phyloP scores from a whole-genome alignment of 768 basidiomycete genomes.

The Rhodotorula graminis region DNA sequence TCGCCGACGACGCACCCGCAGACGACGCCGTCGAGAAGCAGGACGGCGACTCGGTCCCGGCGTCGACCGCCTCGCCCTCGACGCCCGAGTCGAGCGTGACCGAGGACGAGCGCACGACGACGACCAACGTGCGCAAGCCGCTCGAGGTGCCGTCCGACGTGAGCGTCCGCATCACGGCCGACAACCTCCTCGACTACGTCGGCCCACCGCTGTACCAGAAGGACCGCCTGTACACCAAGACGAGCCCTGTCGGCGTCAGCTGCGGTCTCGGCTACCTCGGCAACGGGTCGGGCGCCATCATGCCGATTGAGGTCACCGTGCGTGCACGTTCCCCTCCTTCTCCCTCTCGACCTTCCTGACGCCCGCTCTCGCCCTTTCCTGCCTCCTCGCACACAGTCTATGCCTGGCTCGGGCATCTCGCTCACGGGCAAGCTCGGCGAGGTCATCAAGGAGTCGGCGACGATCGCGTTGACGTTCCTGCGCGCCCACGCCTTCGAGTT shows the following conservation, averaged over 20 bases:
- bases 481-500: slow-evolving; percentile 83
- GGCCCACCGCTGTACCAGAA: slow-evolving; percentile 93
- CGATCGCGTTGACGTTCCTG: slow-evolving; percentile 90
- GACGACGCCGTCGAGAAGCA: slow-evolving; percentile 31
- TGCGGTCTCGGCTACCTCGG: slow-evolving; percentile 94
- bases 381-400: slow-evolving; percentile 58
- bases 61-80: slow-evolving; percentile 15
- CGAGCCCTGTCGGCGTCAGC: slow-evolving; percentile 85
- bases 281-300: slow-evolving; percentile 91
- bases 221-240: slow-evolving; percentile 75
- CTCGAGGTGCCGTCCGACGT: slow-evolving; percentile 73
- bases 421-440: slow-evolving; percentile 97
- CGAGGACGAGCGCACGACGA: slow-evolving; percentile 52
- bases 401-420: slow-evolving; percentile 95
- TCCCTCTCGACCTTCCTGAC: background rate
- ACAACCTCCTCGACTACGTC: slow-evolving; percentile 91
- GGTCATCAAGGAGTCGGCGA: slow-evolving; percentile 92
- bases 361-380: background rate
- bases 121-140: slow-evolving; percentile 73
- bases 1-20: slow-evolving; percentile 11
- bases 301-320: slow-evolving; percentile 90
- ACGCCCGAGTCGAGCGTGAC: slow-evolving; percentile 21
- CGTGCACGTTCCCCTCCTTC: slow-evolving; percentile 2
- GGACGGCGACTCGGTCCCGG: slow-evolving; percentile 31
- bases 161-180: slow-evolving; percentile 72